Evolutionary conservation across 208 protist genomes (phyloP).

Genomic region (Cochliopodium minus): DNA sequence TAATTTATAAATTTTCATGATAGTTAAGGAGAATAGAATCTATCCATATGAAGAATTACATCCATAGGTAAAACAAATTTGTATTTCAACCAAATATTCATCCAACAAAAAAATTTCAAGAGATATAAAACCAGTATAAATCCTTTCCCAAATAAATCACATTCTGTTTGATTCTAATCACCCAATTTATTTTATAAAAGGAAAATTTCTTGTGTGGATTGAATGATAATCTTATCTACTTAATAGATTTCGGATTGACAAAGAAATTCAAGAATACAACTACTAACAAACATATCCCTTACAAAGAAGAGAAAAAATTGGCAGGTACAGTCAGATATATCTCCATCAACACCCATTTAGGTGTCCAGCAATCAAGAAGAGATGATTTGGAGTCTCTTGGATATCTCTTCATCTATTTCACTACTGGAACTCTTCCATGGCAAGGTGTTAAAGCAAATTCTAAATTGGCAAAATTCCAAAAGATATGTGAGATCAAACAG

Average conservation of each 20-base stretch:
- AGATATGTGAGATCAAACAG: conserved; percentile 91
- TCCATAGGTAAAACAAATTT: neutral
- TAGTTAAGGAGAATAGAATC: neutral
- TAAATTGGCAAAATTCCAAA: conserved; percentile 96
- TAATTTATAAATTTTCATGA: no score
- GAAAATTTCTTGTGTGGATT: neutral
- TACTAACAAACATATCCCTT: conserved; percentile 14
- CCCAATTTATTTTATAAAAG: neutral
- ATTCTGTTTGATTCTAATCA: neutral
- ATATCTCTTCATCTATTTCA: conserved; percentile 96
- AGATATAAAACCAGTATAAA: conserved; percentile 5
- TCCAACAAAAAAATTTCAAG: neutral
- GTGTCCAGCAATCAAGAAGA: conserved; percentile 55
- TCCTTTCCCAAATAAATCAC: neutral
- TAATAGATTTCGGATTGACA: conserved; percentile 10
- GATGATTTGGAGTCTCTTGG: conserved; percentile 95
- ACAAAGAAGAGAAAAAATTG: conserved; percentile 6
- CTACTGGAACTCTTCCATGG: conserved; percentile 91
- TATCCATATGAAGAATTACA: neutral
- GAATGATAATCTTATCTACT: neutral
- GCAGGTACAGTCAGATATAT: conserved; percentile 19
- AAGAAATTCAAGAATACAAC: conserved; percentile 7
- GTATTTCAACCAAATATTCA: neutral
- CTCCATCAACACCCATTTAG: conserved; percentile 25
- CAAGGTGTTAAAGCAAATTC: conserved; percentile 81